Conservation (phyloP, 495 filamentous ascomycete genomes). For the Usnea hakonensis region DNA sequence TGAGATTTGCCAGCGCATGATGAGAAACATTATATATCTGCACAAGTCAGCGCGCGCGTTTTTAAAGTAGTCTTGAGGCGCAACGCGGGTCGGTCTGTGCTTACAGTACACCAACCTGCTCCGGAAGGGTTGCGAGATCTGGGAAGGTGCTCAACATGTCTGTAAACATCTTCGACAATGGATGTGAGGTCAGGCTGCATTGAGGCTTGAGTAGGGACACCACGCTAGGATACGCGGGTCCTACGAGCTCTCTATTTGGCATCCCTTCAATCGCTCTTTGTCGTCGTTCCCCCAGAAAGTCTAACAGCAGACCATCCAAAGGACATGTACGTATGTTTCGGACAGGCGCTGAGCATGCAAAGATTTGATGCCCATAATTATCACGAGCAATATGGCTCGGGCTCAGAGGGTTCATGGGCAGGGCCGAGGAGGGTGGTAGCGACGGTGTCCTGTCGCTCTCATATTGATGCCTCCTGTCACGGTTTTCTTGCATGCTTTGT, state of each 20-base stretch:
- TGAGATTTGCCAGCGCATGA: constrained; percentile 75
- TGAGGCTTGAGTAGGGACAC: constrained; percentile 65
- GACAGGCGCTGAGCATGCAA: constrained; percentile 43
- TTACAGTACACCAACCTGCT: constrained; percentile 63
- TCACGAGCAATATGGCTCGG: constrained; percentile 5
- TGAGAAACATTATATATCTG: constrained; percentile 65
- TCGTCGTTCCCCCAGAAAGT: constrained; percentile 64
- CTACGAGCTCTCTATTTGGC: constrained; percentile 52
- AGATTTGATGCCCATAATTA: constrained; percentile 10
- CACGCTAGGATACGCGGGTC: constrained; percentile 68
- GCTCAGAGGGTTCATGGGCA: constrained; percentile 17
- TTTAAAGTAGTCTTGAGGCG: background rate
- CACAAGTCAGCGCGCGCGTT: background rate
- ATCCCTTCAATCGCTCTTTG: constrained; percentile 55
- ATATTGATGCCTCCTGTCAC: constrained; percentile 11
- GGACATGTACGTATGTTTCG: constrained; percentile 61
- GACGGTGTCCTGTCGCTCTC: constrained; percentile 11
- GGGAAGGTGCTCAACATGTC: constrained; percentile 73
- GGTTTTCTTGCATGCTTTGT: constrained; percentile 28
- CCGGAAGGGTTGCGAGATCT: constrained; percentile 57
- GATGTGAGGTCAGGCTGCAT: constrained; percentile 52
- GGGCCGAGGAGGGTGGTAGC: background rate
- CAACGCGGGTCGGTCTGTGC: background rate
- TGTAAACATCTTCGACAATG: constrained; percentile 72
- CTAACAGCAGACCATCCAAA: constrained; percentile 65